phyloP scores from a whole-genome alignment of 129 eudicot genomes.

The Tagetes erecta region DNA sequence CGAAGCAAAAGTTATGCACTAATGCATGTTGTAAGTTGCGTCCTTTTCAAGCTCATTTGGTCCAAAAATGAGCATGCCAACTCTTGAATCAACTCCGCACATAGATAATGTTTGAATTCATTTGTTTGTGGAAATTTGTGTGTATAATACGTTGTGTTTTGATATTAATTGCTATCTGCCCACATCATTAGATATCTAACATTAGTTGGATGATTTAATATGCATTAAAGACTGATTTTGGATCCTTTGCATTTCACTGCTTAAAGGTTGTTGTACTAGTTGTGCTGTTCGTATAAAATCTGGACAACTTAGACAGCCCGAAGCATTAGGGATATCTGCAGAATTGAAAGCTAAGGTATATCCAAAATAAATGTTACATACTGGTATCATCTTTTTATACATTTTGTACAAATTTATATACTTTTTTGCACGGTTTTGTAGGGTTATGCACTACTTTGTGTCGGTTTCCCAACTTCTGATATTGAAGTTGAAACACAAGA shows the following conservation, averaged over 20 bases:
- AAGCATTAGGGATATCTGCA: constrained; percentile 97
- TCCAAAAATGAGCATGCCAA: not conserved
- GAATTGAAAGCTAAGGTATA: constrained; percentile 79
- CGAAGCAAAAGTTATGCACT: not conserved
- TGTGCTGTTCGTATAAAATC: constrained; percentile 99
- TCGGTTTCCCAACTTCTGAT: constrained; percentile 90
- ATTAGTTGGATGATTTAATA: not conserved
- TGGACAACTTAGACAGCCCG: constrained; percentile 92
- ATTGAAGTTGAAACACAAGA: constrained; percentile 98
- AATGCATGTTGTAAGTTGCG: not conserved
- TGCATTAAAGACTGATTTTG: constrained; percentile 7
- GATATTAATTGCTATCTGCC: not conserved
- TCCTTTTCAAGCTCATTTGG: not conserved
- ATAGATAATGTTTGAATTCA: not conserved
- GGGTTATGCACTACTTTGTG: constrained; percentile 99
- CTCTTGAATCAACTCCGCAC: not conserved
- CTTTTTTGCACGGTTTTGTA: constrained; percentile 17
- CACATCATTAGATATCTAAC: not conserved
- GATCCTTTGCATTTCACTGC: not conserved
- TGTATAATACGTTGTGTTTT: constrained; percentile 1
- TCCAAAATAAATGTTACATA: not conserved
- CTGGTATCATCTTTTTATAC: constrained; percentile 4
- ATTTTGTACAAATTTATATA: constrained; percentile 1
- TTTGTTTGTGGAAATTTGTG: not conserved
- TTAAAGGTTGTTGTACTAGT: constrained; percentile 81